phyloP scores from a whole-genome alignment of 768 basidiomycete genomes.

The Clitopilus hobsonii region DNA sequence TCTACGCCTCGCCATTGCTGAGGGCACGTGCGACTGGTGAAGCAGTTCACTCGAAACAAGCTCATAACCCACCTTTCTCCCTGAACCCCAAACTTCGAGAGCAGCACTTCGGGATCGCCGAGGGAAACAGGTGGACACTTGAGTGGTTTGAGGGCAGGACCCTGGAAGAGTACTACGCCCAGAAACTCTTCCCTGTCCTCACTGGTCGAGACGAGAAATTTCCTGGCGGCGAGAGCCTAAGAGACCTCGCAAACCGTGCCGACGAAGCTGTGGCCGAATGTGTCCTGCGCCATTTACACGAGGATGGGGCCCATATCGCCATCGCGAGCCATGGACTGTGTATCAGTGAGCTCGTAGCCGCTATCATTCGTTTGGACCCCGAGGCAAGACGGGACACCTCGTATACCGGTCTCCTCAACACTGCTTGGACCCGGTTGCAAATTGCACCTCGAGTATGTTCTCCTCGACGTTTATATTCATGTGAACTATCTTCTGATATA shows the following conservation, averaged over 20 bases:
- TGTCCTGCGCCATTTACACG: conserved; percentile 53
- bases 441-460: conserved; percentile 37
- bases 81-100: conserved; percentile 59
- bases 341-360: conserved; percentile 56
- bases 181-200: conserved; percentile 52
- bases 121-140: conserved; percentile 53
- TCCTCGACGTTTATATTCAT: not conserved
- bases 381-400: conserved; percentile 31
- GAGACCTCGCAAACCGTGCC: conserved; percentile 58
- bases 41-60: conserved; percentile 47
- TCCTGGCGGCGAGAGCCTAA: conserved; percentile 61
- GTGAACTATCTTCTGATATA: conserved; percentile 1
- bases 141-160: conserved; percentile 23
- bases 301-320: conserved; percentile 50
- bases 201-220: conserved; percentile 45
- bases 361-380: conserved; percentile 47
- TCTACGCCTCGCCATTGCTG: conserved; percentile 66
- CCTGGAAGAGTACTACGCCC: conserved; percentile 39
- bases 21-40: conserved; percentile 61
- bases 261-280: conserved; percentile 45
- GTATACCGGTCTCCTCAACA: conserved; percentile 55
- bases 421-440: conserved; percentile 66
- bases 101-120: conserved; percentile 68
- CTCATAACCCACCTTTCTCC: conserved; percentile 50
- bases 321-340: conserved; percentile 74